Percentiles rank a stretch among this genome's conserved stretches.
Evolutionary conservation across 352 stramenopile species (phyloP).

Genomic region (Phytophthora quininea): DNA sequence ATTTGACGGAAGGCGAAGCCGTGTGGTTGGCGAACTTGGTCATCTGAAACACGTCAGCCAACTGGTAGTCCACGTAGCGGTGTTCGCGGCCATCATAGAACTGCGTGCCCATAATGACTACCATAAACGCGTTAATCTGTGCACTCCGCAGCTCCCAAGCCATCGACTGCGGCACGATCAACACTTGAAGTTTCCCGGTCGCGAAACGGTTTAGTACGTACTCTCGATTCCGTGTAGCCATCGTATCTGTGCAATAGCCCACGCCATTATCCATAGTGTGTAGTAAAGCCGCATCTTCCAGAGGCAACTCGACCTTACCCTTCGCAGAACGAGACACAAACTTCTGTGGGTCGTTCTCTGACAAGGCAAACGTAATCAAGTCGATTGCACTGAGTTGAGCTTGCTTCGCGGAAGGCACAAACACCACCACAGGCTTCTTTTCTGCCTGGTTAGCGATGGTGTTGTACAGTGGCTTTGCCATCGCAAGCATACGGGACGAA

Average conservation of each 20-base stretch:
- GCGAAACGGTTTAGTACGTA: slow-evolving; percentile 91
- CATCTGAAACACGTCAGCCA: slow-evolving; percentile 98
- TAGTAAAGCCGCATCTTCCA: slow-evolving; percentile 92
- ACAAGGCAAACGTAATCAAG: slow-evolving; percentile 96
- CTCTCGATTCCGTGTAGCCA: slow-evolving; percentile 91
- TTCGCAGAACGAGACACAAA: slow-evolving; percentile 54
- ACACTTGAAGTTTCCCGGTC: slow-evolving; percentile 88
- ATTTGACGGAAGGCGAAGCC: slow-evolving; percentile 81
- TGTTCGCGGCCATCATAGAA: slow-evolving; percentile 96
- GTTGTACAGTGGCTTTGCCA: slow-evolving; percentile 99
- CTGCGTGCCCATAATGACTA: slow-evolving; percentile 98
- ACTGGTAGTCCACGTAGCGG: slow-evolving; percentile 97
- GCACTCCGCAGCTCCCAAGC: slow-evolving; percentile 90
- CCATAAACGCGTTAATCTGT: slow-evolving; percentile 88
- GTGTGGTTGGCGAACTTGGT: slow-evolving; percentile 86
- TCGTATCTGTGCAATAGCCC: slow-evolving; percentile 95
- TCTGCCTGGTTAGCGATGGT: slow-evolving; percentile 86
- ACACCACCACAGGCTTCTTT: slow-evolving; percentile 94
- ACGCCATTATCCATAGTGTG: slow-evolving; percentile 95
- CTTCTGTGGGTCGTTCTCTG: slow-evolving; percentile 77
- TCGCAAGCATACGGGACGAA: slow-evolving; percentile 95
- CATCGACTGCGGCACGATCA: slow-evolving; percentile 95
- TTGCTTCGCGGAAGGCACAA: slow-evolving; percentile 98
- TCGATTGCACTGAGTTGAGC: slow-evolving; percentile 99
- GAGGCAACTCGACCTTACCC: slow-evolving; percentile 47